phyloP scores from a whole-genome alignment of 2,329 filamentous ascomycete species.

The Claviceps cyperi region DNA sequence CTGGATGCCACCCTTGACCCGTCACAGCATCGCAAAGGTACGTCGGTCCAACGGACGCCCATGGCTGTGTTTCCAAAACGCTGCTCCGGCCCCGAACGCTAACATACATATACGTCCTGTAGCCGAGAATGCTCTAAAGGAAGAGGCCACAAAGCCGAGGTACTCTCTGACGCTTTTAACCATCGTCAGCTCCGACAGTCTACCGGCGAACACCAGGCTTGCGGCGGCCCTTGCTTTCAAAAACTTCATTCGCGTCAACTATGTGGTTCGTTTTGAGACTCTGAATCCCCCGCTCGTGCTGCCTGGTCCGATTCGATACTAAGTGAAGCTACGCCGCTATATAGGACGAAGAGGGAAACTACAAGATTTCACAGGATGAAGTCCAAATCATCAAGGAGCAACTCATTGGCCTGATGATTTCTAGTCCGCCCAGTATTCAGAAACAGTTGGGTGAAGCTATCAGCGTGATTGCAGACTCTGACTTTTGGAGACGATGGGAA shows the following conservation, averaged over 20 bases:
- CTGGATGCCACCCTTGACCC: constrained; percentile 86
- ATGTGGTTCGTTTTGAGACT: constrained; percentile 46
- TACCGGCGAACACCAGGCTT: constrained; percentile 66
- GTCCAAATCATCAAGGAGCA: constrained; percentile 86
- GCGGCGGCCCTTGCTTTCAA: constrained; percentile 92
- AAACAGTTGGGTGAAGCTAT: constrained; percentile 92
- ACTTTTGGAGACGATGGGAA: constrained; percentile 94
- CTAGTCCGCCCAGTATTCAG: constrained; percentile 74
- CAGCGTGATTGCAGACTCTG: constrained; percentile 92
- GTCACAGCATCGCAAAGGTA: constrained; percentile 78
- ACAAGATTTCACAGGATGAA: constrained; percentile 73
- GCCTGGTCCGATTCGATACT: constrained; percentile 5
- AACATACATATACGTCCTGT: constrained; percentile 20
- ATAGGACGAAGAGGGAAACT: constrained; percentile 80
- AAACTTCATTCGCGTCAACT: constrained; percentile 91
- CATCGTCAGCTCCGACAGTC: constrained; percentile 65
- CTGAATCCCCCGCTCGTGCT: not conserved
- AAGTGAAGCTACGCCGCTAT: constrained; percentile 9
- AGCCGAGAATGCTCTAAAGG: constrained; percentile 72
- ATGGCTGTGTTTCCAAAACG: constrained; percentile 1
- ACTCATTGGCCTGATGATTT: constrained; percentile 92
- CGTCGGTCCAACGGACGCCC: constrained; percentile 14
- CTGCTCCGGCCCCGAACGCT: constrained; percentile 18
- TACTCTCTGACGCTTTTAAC: constrained; percentile 83
- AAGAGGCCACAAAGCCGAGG: constrained; percentile 67